Percentiles rank a stretch among this genome's conserved stretches.
phyloP scores from a whole-genome alignment of 345 rosid species.

The Lepidium sativum region DNA sequence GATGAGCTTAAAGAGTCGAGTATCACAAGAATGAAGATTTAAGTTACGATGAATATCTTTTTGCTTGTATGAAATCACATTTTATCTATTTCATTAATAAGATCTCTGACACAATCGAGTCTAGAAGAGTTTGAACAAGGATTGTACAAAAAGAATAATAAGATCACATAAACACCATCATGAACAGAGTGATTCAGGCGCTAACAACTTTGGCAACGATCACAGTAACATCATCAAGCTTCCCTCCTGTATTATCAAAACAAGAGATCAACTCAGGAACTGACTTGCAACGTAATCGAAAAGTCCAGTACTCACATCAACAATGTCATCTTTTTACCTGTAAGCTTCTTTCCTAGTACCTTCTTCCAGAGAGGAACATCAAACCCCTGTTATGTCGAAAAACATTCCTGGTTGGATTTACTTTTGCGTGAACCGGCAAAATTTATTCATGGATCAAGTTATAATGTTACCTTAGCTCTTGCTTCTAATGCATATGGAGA shows the following conservation, averaged over 20 bases:
- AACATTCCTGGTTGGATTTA: background rate
- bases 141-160: slow-evolving; percentile 11
- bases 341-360: slow-evolving; percentile 65
- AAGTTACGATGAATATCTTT: background rate
- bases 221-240: slow-evolving; percentile 82
- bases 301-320: background rate
- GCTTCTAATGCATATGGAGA: slow-evolving; percentile 86
- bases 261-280: slow-evolving; percentile 3
- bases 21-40: background rate
- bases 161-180: background rate
- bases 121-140: background rate
- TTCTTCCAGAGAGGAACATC: slow-evolving; percentile 88
- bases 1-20: background rate
- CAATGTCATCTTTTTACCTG: slow-evolving; percentile 30
- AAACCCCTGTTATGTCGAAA: slow-evolving; percentile 40
- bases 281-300: background rate
- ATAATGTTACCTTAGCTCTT: slow-evolving; percentile 46
- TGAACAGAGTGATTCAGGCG: slow-evolving; percentile 15
- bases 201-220: slow-evolving; percentile 50
- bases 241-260: slow-evolving; percentile 56
- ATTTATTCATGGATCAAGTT: background rate
- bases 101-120: background rate
- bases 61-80: background rate
- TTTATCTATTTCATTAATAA: background rate
- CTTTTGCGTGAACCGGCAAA: background rate